Evolutionary conservation across 768 basidiomycete species (phyloP), one percentile per base, ranked within the genome.

Genomic region (Sporobolomyces roseus): DNA sequence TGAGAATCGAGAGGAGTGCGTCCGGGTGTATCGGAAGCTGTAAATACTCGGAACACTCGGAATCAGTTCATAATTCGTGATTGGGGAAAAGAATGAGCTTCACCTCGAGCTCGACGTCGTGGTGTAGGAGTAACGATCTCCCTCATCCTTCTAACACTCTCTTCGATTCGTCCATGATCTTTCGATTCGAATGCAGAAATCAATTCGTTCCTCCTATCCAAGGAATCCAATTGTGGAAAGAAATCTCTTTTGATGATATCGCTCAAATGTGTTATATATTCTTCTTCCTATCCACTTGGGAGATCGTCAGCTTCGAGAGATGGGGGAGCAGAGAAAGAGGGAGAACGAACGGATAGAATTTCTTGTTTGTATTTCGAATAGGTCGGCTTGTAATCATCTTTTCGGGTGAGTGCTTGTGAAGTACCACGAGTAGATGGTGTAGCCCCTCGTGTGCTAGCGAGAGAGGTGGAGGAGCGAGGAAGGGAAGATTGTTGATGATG

Each of bases 161-260:
- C 61, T 30, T 68, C 72, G 77, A 72, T 49, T 27, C 63, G 65
- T 33, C 45, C 54, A 32, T 66, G 70, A 78, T 96, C 90, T 68
- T 86, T 81, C n/a, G 86, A 82, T 50, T 84, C 83, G 46, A 91
- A 80, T 4, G 91, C 91, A 68, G 88, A 86, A 29, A 94, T 84
- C 79, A 93, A 92, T 65, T 82, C 83, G 77, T 93, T 91, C 36
- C 90, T 89, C 25, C 91, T 89, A 74, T 93, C 90, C 32, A 94
- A 83, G 74, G 91, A 90, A 23, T 88, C 85, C 14, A 98, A 84
- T 17, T 91, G 91, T 0, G 96, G 96, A 76, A 98, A 99, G 83
- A 99, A 99, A 80, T 98, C 94, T 55, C 96, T 87, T 45, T 90
- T 89, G 75, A 98, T 98, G 75, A 98, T 97, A 53, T 86, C 84